phyloP scores from a whole-genome alignment of 2,329 filamentous ascomycete genomes.

The Colletotrichum brevisporum region DNA sequence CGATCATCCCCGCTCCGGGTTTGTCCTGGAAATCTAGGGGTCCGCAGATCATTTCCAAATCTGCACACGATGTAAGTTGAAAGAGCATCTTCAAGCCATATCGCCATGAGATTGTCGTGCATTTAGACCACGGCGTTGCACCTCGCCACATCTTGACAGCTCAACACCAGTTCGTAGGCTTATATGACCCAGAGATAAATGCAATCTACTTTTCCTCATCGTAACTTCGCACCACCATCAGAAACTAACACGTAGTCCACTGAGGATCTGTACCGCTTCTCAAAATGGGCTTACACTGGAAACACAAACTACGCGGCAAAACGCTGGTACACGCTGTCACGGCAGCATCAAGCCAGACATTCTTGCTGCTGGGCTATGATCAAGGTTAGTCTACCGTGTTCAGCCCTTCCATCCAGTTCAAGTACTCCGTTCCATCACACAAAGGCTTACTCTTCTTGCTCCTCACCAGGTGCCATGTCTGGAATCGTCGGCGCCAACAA shows the following conservation, averaged over 20 bases:
- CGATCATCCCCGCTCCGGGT: background rate
- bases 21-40: background rate
- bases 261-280: background rate
- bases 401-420: background rate
- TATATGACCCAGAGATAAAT: background rate
- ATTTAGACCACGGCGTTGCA: background rate
- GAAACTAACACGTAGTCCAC: background rate
- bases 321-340: conserved; percentile 4
- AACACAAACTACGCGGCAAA: conserved; percentile 8
- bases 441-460: background rate
- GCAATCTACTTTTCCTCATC: background rate
- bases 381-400: conserved; percentile 1
- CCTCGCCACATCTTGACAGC: too few relatives aligned
- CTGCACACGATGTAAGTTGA: background rate
- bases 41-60: background rate
- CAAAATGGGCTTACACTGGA: background rate
- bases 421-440: background rate
- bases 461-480: conserved; percentile 44
- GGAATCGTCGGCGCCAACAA: conserved; percentile 56
- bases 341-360: conserved; percentile 1
- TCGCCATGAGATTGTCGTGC: background rate
- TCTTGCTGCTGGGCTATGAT: conserved; percentile 13
- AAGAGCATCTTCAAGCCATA: background rate
- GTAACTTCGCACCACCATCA: background rate
- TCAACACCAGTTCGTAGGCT: background rate